phyloP scores from a whole-genome alignment of 257 asterid species.

The Fraxinus excelsior region DNA sequence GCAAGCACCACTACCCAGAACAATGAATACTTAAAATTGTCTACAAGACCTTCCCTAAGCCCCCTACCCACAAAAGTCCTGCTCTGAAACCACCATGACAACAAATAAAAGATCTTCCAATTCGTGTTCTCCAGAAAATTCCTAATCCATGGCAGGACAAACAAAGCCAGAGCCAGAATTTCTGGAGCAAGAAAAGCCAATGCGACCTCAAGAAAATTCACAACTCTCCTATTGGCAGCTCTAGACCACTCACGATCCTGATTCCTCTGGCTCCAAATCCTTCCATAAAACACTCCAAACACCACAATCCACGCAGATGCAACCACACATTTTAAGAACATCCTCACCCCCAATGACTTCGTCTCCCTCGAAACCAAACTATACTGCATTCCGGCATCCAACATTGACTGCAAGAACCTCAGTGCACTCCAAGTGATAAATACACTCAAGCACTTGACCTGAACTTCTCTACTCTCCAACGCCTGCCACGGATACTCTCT shows the following conservation, averaged over 20 bases:
- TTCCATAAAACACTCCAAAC: constrained; percentile 73
- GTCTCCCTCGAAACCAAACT: constrained; percentile 91
- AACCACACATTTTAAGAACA: constrained; percentile 72
- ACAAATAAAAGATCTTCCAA: constrained; percentile 81
- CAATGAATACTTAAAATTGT: constrained; percentile 77
- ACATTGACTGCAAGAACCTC: constrained; percentile 84
- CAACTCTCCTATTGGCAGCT: constrained; percentile 49
- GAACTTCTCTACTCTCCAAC: constrained; percentile 58
- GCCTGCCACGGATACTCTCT: constrained; percentile 80
- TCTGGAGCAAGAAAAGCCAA: constrained; percentile 80
- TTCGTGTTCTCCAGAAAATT: constrained; percentile 87
- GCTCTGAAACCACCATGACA: constrained; percentile 98
- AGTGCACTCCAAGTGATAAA: constrained; percentile 84
- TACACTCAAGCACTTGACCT: constrained; percentile 77
- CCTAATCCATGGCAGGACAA: constrained; percentile 85
- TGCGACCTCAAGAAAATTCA: constrained; percentile 72
- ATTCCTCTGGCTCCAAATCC: constrained; percentile 72
- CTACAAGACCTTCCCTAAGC: constrained; percentile 93
- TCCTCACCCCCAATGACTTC: constrained; percentile 72
- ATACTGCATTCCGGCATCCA: constrained; percentile 86
- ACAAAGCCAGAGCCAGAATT: constrained; percentile 69
- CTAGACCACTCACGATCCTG: constrained; percentile 52
- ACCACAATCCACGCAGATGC: constrained; percentile 87
- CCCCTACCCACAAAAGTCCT: constrained; percentile 94
- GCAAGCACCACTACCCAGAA: constrained; percentile 89